Base-by-base conservation (phyloP, 495 filamentous ascomycete species). In the Podospora australis region DNA sequence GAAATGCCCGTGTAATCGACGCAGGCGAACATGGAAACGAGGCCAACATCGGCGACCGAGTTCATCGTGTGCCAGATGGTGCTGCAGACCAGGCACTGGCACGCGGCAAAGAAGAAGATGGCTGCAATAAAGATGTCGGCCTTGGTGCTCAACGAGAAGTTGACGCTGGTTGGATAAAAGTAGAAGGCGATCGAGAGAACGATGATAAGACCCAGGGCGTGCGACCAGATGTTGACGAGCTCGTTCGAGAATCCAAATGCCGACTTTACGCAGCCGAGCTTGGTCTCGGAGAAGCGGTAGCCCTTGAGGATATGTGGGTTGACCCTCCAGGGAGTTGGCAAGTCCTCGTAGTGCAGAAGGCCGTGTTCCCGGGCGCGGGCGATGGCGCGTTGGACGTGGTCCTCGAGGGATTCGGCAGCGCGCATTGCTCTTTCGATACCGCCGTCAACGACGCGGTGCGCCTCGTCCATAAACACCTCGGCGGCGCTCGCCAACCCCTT, bases 1-100 rank as follows among this genome's bases (percentile, higher is more conserved):
- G 91, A 96, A 54, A 99, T 99, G 22, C 94, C 94, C 0, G 90
- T 96, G 67, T 99, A 99, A 63, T 99, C 92, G 35, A 99, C 90
- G 65, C 92, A 99, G 30, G 94, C 94, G 56, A 97, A 96, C 46
- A 89, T 83, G 61, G 95, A 92, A 77, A 99, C 83, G 39, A 95
- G 75, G 9, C 77, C 81, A 58, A 94, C 86, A 36, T 94, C 84
- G 38, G 91, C 86, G 47, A 97, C 94, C 53, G 84, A 86, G 72
- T 86, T 94, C 87, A 99, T 96, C 11, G 91, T 95, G 71, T 99
- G 92, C 92, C 91, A 97, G 56, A 97, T 83, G 52, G 84, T 88
- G 54, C 84, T 89, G 81, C 94, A 97, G 70, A 90, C 80, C 49
- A 99, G 78, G 64, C 90, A 96, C 72, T 97, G 95, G 73, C 83